Conservation (phyloP, 2,329 filamentous ascomycete genomes). For the Colletotrichum cuscutae region DNA sequence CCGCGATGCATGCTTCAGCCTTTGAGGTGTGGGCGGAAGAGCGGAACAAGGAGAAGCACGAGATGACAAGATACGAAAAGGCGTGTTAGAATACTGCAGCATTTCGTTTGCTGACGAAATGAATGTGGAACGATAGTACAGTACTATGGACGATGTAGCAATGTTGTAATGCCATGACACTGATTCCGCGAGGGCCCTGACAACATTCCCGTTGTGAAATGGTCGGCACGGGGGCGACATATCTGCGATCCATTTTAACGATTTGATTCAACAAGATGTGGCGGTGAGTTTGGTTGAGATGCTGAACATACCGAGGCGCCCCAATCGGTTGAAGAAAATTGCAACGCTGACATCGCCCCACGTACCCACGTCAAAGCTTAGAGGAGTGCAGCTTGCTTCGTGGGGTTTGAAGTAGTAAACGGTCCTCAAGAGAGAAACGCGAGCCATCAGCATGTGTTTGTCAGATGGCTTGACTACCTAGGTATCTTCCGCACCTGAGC, state of each 20-base stretch:
- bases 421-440: neutral
- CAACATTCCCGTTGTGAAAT: neutral
- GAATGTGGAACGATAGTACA: neutral
- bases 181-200: neutral
- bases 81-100: neutral
- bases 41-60: neutral
- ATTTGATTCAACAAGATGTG: constrained; percentile 12
- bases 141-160: neutral
- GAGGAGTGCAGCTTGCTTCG: neutral
- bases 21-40: neutral
- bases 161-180: constrained; percentile 2
- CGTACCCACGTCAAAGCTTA: neutral
- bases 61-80: neutral
- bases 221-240: neutral
- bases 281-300: constrained; percentile 22
- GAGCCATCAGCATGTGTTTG: neutral
- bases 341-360: neutral
- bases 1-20: neutral
- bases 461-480: neutral
- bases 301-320: neutral
- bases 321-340: neutral
- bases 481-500: neutral
- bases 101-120: neutral
- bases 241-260: neutral
- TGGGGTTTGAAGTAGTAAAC: neutral